A percentile compares a stretch with the other conserved stretches of the same genome.
phyloP scores from a whole-genome alignment of 1,284 basidiomycete genomes.

The Tilletia indica region DNA sequence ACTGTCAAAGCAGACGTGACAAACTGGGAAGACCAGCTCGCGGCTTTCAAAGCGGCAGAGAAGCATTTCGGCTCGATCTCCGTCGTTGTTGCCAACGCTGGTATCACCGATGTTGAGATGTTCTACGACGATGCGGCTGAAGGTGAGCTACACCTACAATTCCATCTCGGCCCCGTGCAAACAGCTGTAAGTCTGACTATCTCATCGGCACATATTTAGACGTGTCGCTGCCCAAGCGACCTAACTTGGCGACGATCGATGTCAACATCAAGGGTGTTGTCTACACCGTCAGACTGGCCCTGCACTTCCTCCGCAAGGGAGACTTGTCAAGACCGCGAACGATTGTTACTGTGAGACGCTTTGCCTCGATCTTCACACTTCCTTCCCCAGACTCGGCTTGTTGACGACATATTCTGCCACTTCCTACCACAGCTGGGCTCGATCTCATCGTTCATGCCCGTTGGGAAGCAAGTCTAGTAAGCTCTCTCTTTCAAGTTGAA shows the following conservation, averaged over 20 bases:
- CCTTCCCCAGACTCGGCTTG: no score
- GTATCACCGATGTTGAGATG: slow-evolving; percentile 59
- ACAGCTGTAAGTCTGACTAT: no score
- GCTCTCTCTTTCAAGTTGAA: neutral
- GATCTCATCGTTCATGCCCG: slow-evolving; percentile 13
- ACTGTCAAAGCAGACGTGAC: slow-evolving; percentile 62
- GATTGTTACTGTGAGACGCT: slow-evolving; percentile 64
- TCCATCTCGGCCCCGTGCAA: neutral
- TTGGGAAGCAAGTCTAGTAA: slow-evolving; percentile 9
- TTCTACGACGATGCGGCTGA: slow-evolving; percentile 39
- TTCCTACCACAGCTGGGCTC: slow-evolving; percentile 40
- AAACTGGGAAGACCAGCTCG: slow-evolving; percentile 63
- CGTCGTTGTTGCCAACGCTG: slow-evolving; percentile 63
- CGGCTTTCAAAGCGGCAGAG: slow-evolving; percentile 63
- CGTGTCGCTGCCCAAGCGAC: slow-evolving; percentile 56
- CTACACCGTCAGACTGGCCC: slow-evolving; percentile 62
- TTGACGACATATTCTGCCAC: slow-evolving; percentile 58
- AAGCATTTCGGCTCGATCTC: slow-evolving; percentile 58
- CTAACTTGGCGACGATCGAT: slow-evolving; percentile 60
- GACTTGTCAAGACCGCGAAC: slow-evolving; percentile 49
- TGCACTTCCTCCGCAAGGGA: slow-evolving; percentile 61
- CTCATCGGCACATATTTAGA: neutral
- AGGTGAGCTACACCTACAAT: slow-evolving; percentile 18
- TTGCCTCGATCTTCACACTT: slow-evolving; percentile 51
- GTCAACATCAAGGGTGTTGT: slow-evolving; percentile 63